Evolutionary conservation across 2,329 filamentous ascomycete species (phyloP), one percentile per base, ranked within the genome.

Genomic region (Corniculantispora saksenae): DNA sequence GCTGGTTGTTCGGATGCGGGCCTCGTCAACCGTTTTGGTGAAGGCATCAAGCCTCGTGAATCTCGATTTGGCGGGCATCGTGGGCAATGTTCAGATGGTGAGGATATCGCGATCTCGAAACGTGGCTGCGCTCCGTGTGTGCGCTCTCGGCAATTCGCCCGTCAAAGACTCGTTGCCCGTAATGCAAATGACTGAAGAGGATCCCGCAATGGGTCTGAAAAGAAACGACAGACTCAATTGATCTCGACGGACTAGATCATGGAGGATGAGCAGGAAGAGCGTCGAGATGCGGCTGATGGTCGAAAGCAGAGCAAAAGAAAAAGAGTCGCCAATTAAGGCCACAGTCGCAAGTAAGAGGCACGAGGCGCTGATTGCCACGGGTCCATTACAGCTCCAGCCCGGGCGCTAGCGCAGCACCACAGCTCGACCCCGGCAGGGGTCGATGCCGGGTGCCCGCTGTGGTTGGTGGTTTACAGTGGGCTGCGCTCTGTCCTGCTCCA

Each of bases 21-120:
- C 95, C 88, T 99, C 95, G 78, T 99, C 95, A 72, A 99, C 95
- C 15, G 95, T 99, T 82, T 99, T 99, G 60, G 94, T 97, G 78
- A 99, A 99, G 84, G 95, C 95, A 80, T 99, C 95, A 69, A 99
- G 92, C 86, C 91, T 90, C 66, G 92, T 97, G 77, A 99, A 97
- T 78, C 95, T 90, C 72, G 93, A 97, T 83, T 97, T 97, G 74
- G 90, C 82, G 70, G 94, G 84, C 95, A 98, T 98, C 58, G 69
- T 74, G 67, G 51, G 64, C 59, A 40, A 58, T 63, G 65, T 53
- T 61, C 62, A 47, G 61, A 27, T 54, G 51, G n/a, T n/a, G 54
- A 51, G 21, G 38, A 23, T 25, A 32, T 54, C 32, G n/a, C n/a
- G 54, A 50, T 67, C 38, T 29, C 29, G 48, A 27, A 53, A 58